Evolutionary conservation across 257 asterid genomes (phyloP).

Genomic region (Osmanthus fragrans): DNA sequence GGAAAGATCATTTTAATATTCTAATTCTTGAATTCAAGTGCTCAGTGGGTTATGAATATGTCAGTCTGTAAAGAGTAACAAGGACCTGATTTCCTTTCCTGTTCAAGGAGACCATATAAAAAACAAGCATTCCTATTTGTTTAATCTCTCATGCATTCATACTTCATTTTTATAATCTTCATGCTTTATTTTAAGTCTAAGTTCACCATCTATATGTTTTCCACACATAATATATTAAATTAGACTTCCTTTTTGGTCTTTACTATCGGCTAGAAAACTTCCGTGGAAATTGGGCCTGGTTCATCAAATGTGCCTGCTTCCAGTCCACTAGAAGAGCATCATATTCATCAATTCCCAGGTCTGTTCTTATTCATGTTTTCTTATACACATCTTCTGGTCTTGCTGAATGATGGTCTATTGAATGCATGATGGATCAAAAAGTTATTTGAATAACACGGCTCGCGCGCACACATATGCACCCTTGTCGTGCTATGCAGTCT

Average conservation of each 20-base stretch:
- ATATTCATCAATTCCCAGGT: constrained; percentile 61
- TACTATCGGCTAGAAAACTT: constrained; percentile 36
- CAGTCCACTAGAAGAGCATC: constrained; percentile 46
- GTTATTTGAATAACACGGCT: neutral
- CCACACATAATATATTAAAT: neutral
- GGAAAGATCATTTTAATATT: too few relatives aligned
- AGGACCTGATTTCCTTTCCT: neutral
- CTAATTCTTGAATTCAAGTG: neutral
- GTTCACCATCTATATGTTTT: neutral
- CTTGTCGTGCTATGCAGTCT: neutral
- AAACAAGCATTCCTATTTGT: too few relatives aligned
- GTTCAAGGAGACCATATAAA: neutral
- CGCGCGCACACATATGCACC: neutral
- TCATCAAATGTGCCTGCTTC: constrained; percentile 51
- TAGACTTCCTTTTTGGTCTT: neutral
- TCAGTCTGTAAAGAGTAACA: neutral
- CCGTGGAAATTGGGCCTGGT: constrained; percentile 39
- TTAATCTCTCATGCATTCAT: neutral
- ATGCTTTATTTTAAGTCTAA: neutral
- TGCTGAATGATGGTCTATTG: neutral
- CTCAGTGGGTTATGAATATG: neutral
- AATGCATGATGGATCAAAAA: neutral
- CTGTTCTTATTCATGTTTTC: constrained; percentile 20
- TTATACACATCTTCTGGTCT: neutral
- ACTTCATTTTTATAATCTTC: neutral